A percentile compares a stretch with the other conserved stretches of the same genome.
phyloP scores from a whole-genome alignment of 108 stramenopile genomes.

The Nitzschia sp. region DNA sequence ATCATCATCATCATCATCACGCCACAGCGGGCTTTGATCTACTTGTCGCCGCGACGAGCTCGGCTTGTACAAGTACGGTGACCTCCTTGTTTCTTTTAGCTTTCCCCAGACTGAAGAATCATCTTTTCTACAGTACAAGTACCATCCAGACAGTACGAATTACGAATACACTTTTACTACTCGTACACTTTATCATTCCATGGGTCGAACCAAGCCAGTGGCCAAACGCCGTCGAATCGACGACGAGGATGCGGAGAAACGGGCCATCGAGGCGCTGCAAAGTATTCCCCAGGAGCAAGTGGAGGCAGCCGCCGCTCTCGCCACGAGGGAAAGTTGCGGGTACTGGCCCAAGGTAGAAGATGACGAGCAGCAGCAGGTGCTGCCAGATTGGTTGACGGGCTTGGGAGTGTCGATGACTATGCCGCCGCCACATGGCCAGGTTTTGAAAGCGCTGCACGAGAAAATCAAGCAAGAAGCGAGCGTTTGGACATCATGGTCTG shows the following conservation, averaged over 20 bases:
- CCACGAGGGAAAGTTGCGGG: constrained; percentile 19
- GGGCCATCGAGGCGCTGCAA: constrained; percentile 21
- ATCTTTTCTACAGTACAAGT: too few relatives aligned
- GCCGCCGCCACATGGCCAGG: constrained; percentile 14
- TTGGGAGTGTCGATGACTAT: constrained; percentile 15
- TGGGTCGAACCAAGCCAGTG: constrained; percentile 15
- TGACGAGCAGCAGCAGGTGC: background rate
- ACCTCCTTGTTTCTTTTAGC: too few relatives aligned
- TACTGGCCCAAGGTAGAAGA: constrained; percentile 19
- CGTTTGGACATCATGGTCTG: constrained; percentile 40
- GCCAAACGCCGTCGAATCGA: constrained; percentile 17
- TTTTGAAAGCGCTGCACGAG: constrained; percentile 28
- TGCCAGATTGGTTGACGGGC: constrained; percentile 26
- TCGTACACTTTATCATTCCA: too few relatives aligned
- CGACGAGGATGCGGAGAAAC: constrained; percentile 10
- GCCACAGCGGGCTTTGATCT: too few relatives aligned
- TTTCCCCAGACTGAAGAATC: too few relatives aligned
- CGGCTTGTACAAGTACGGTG: too few relatives aligned
- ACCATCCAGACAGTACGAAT: too few relatives aligned
- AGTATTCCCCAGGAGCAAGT: constrained; percentile 18
- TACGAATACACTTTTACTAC: too few relatives aligned
- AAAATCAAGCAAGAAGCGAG: constrained; percentile 25
- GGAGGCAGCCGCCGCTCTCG: constrained; percentile 32
- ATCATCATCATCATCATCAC: too few relatives aligned
- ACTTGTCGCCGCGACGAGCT: too few relatives aligned